Evolutionary conservation across 495 filamentous ascomycete species (phyloP), one percentile per base, ranked within the genome.

Genomic region (Chaetomium cochliodes): DNA sequence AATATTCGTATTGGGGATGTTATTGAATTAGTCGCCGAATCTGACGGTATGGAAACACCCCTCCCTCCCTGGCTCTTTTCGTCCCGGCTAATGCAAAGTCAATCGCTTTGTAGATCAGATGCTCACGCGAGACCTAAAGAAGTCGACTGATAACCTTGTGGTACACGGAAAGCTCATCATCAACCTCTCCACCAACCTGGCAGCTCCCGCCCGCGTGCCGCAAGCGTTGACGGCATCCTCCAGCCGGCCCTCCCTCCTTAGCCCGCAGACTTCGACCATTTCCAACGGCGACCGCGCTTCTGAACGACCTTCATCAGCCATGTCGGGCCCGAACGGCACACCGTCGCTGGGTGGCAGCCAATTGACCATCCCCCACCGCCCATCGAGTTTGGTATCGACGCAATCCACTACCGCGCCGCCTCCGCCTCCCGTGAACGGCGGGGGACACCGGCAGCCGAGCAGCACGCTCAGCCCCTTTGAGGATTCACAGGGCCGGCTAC

Each of bases 111-210:
- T 65, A 82, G 80, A 81, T 65, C 91, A 97, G 81, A 98, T 98
- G 93, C 88, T 98, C 78, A 98, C 96, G n/a, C 82, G 93, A 51
- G 94, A 98, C 77, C 81, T 98, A 52, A 97, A 97, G 77, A 97
- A 97, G 78, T 97, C 96, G 15, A 97, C 92, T 58, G 94, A 98
- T 74, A 98, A 98, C 72, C 86, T 98, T 41, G 90, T 97, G 42
- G 94, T 98, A 13, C 93, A 98, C 75, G 94, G 94, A 59, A 98
- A 98, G 75, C 85, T 98, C 37, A 98, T 98, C 70, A 86, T 98
- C 58, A 97, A 93, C 73, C 82, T 98, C 12, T 96, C 93, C 7
- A 96, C 93, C 3, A 96, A 98, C 71, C 85, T 97, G 16, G 62
- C 77, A 20, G 65, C 72, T 2, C 79, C 79, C n/a, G 58, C 72